These are phyloP conservation scores for Aspergillus ellipticus DNA, from an alignment of 495 filamentous ascomycete species.

Conservation along the genomic window DNA sequence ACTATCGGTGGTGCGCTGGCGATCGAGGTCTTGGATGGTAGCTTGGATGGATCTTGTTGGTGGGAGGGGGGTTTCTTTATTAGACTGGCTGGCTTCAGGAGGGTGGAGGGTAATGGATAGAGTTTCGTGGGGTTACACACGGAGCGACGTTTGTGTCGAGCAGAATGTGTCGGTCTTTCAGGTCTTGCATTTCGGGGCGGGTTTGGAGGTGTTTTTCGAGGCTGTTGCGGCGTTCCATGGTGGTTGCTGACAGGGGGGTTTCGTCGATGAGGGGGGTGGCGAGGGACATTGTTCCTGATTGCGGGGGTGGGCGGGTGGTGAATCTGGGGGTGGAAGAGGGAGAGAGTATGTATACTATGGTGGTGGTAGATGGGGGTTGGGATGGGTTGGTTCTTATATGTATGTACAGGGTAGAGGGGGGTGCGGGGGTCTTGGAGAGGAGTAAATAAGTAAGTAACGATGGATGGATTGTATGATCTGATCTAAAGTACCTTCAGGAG, in stretches of 20 bases:
- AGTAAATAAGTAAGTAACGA: background rate
- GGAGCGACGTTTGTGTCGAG: conserved; percentile 69
- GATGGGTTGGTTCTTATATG: too few relatives aligned
- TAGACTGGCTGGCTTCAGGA: background rate
- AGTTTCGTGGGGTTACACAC: conserved; percentile 33
- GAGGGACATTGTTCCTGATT: background rate
- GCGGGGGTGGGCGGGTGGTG: background rate
- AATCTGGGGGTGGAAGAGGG: background rate
- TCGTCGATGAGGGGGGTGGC: conserved; percentile 30
- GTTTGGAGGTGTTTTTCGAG: conserved; percentile 79
- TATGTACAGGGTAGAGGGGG: too few relatives aligned
- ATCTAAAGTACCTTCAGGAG: too few relatives aligned
- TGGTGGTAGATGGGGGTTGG: background rate
- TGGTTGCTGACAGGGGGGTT: conserved; percentile 45
- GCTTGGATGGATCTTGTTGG: conserved; percentile 66
- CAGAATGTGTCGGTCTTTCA: conserved; percentile 71
- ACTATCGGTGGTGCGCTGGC: conserved; percentile 58
- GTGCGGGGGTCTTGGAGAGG: background rate
- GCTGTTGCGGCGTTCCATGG: conserved; percentile 76
- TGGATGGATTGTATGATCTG: background rate
- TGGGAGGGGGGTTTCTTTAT: background rate
- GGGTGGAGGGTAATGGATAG: background rate
- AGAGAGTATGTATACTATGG: background rate
- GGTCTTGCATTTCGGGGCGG: conserved; percentile 74
- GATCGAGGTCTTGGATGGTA: conserved; percentile 58